Evolutionary conservation across 148 eudicot genomes (phyloP).

Genomic region (Pharnaceum exiguum): DNA sequence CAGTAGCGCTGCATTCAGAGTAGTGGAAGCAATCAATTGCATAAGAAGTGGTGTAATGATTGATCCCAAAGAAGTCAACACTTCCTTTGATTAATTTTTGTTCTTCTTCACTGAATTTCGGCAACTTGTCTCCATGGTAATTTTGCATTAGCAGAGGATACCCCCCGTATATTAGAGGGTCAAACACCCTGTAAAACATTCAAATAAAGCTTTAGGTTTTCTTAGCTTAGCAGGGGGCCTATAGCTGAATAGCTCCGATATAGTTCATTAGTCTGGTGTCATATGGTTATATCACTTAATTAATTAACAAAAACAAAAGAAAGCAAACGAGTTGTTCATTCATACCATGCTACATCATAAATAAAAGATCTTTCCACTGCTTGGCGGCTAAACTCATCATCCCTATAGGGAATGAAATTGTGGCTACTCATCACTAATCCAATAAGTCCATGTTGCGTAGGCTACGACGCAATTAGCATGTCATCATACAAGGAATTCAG

Average conservation of each 20-base stretch:
- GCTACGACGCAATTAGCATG: background rate
- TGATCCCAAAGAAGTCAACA: constrained; percentile 72
- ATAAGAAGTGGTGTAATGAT: constrained; percentile 65
- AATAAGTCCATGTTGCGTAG: background rate
- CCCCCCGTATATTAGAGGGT: constrained; percentile 71
- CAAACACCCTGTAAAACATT: constrained; percentile 44
- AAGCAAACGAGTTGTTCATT: no score
- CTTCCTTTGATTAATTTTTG: constrained; percentile 42
- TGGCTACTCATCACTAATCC: background rate
- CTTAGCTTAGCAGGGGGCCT: no score
- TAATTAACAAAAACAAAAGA: no score
- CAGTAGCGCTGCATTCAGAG: constrained; percentile 25
- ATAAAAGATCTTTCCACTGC: background rate
- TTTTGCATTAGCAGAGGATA: constrained; percentile 66
- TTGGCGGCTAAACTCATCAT: background rate
- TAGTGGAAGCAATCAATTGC: constrained; percentile 52
- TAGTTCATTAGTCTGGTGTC: no score
- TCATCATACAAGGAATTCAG: background rate
- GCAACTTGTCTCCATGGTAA: constrained; percentile 43
- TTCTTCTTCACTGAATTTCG: constrained; percentile 53
- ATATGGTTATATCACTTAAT: no score
- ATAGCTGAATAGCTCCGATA: no score
- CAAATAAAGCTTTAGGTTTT: no score
- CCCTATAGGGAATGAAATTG: background rate
- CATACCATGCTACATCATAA: constrained; percentile 5